These are phyloP conservation scores for Candida tibetensis DNA, from an alignment of 805 yeast genomes.

Conservation along the genomic window DNA sequence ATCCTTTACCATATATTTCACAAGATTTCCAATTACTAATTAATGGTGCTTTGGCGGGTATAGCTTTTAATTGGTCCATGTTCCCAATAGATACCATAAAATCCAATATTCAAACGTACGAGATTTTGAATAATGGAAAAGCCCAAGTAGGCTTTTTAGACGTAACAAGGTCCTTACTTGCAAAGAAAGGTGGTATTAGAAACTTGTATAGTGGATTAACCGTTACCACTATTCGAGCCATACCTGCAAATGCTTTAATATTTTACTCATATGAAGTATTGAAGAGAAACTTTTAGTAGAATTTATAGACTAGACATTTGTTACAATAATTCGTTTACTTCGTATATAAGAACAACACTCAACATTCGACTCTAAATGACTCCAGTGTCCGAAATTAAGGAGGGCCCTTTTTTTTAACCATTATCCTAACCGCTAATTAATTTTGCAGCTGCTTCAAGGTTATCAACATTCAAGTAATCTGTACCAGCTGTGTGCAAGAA, in stretches of 20 bases:
- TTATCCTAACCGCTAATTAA: too few species aligned
- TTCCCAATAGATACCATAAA: slow-evolving; percentile 92
- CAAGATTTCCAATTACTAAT: slow-evolving; percentile 52
- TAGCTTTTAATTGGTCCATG: slow-evolving; percentile 71
- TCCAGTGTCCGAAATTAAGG: too few species aligned
- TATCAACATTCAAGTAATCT: slow-evolving; percentile 64
- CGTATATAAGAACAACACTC: too few species aligned
- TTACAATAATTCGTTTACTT: too few species aligned
- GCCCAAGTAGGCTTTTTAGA: slow-evolving; percentile 1
- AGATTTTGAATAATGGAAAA: slow-evolving; percentile 16
- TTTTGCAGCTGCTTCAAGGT: slow-evolving; percentile 41
- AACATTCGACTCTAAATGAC: not conserved
- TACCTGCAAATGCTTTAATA: slow-evolving; percentile 87
- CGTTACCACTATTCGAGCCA: slow-evolving; percentile 74
- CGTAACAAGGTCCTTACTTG: slow-evolving; percentile 4
- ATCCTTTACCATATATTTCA: slow-evolving; percentile 13
- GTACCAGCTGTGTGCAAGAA: slow-evolving; percentile 48
- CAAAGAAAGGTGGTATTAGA: slow-evolving; percentile 53
- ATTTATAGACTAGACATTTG: not conserved
- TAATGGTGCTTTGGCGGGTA: slow-evolving; percentile 87
- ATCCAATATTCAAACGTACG: slow-evolving; percentile 74
- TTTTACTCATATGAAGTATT: slow-evolving; percentile 74
- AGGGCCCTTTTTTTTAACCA: too few species aligned
- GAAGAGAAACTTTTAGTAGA: slow-evolving; percentile 31
- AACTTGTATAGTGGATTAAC: slow-evolving; percentile 85